These are phyloP conservation scores for Pleurotus ostreatus DNA, from an alignment of 768 basidiomycete species.

Conservation along the genomic window DNA sequence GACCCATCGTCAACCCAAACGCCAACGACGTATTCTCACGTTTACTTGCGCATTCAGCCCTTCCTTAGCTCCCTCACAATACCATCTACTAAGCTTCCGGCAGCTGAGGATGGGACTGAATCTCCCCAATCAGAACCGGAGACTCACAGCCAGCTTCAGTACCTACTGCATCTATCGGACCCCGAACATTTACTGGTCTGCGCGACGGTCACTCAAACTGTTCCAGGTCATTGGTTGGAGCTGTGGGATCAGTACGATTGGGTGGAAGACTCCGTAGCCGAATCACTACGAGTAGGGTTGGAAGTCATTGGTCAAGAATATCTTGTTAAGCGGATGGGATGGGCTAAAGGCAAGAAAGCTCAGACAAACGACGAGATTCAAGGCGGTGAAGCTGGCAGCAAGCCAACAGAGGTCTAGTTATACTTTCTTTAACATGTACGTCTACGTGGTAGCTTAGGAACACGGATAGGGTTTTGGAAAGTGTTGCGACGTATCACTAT, in stretches of 20 bases:
- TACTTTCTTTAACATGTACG: too few species aligned
- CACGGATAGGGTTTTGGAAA: neutral
- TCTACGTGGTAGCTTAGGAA: too few species aligned
- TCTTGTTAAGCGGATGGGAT: constrained; percentile 81
- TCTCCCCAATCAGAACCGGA: constrained; percentile 32
- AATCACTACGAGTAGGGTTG: constrained; percentile 76
- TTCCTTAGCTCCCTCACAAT: constrained; percentile 57
- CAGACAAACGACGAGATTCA: constrained; percentile 20
- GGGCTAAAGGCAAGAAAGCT: constrained; percentile 41
- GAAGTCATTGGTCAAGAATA: constrained; percentile 94
- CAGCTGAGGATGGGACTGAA: constrained; percentile 17
- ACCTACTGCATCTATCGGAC: constrained; percentile 70
- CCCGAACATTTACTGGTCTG: constrained; percentile 75
- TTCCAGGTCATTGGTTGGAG: constrained; percentile 83
- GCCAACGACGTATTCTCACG: constrained; percentile 80
- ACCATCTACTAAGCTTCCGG: constrained; percentile 16
- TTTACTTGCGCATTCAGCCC: constrained; percentile 93
- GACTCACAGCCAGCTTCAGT: constrained; percentile 53
- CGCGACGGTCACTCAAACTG: constrained; percentile 77
- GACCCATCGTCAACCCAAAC: constrained; percentile 30
- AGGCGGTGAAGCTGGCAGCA: neutral
- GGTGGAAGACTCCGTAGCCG: constrained; percentile 95
- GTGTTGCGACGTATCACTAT: neutral
- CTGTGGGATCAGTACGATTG: constrained; percentile 91
- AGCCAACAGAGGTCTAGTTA: neutral